Evolutionary conservation across 2,329 filamentous ascomycete species (phyloP), one percentile per base, ranked within the genome.

Genomic region (Nakataea oryzae): DNA sequence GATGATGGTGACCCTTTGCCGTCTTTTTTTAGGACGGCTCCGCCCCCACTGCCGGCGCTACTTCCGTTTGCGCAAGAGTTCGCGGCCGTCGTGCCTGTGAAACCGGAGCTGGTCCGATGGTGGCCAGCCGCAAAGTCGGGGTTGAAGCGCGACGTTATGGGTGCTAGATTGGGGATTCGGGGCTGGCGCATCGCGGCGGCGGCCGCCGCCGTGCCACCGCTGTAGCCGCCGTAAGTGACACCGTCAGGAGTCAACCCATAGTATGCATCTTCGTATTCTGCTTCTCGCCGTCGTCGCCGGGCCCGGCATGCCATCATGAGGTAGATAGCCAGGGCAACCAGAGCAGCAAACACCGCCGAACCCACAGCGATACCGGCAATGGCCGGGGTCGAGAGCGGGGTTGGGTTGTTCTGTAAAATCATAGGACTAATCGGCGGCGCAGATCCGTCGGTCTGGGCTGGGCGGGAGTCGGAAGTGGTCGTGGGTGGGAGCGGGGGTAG

Each of bases 181-280:
- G 59, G 59, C 14, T 60, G 59, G 27, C 59, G 59, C 24, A 60
- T 55, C 27, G 24, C 12, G 21, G 12, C 12, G 26, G 28, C 54
- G 6, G 54, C 26, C 7, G 54, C 26, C 7, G 54, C 12, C n/a
- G 54, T n/a, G 26, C 7, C 54, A 29, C 56, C 56, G 14, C 56
- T 32, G 21, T 60, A 47, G 12, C 59, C 76, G 1, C 74, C 71
- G 3, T 62, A 62, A 2, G 50, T 47, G 63, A 65, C 58, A 60
- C 64, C 62, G 54, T 69, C 66, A 3, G 65, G 41, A 50, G 76
- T 76, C 9, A 54, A 3, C 66, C 74, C 75, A 66, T 75, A 78
- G 68, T 75, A 78, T 21, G 69, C 63, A 63, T 79, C 78, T 13
- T 64, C 65, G 28, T 63, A 63, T 14, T 60, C 58, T n/a, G 60